Percentiles rank a stretch among this genome's conserved stretches.
These are phyloP conservation scores for Phyllosticta citribraziliensis DNA, from an alignment of 2,329 filamentous ascomycete genomes.

Conservation along the genomic window DNA sequence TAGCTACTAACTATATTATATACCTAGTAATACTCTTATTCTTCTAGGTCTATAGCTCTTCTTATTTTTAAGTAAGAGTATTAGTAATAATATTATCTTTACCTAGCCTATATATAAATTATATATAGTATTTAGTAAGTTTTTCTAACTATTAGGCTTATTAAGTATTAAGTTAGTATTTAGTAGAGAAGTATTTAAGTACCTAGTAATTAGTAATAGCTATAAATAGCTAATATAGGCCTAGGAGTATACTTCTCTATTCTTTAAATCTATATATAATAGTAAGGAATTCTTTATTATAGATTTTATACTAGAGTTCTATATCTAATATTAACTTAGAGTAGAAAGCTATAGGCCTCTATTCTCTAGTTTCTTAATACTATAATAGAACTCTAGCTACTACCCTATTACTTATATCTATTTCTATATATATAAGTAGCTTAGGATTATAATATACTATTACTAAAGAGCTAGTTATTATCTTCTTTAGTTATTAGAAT, in stretches of 20 bases:
- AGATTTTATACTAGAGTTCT: background rate
- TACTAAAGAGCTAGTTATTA: background rate
- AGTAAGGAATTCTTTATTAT: background rate
- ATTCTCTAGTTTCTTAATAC: background rate
- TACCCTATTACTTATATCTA: background rate
- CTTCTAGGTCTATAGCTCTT: background rate
- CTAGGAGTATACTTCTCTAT: background rate
- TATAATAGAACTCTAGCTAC: background rate
- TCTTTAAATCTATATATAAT: background rate
- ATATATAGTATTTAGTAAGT: background rate
- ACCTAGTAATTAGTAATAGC: background rate
- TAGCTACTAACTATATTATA: background rate
- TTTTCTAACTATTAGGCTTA: background rate
- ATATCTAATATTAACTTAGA: no score
- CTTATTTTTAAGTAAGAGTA: background rate
- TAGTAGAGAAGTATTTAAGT: no score
- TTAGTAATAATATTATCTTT: background rate
- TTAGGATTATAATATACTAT: background rate
- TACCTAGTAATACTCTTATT: background rate
- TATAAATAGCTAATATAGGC: background rate
- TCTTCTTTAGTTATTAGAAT: background rate
- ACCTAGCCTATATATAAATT: background rate
- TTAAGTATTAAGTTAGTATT: no score
- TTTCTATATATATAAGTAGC: no score
- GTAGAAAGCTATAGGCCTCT: no score